Conservation (phyloP, 805 yeast species). For the Schizosaccharomyces octosporus region DNA sequence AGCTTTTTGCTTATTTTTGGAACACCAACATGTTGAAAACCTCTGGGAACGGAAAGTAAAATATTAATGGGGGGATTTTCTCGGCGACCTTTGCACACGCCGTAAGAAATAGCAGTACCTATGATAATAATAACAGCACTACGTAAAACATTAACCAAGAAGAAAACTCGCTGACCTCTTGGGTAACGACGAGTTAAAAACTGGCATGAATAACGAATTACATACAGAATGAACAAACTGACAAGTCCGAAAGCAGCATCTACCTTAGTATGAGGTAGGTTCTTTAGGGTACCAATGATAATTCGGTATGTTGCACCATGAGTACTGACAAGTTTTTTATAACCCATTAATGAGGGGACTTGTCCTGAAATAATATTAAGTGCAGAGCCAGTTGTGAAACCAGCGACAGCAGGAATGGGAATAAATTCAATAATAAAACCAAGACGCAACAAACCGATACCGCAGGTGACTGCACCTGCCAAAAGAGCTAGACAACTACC, state of each 20-base stretch:
- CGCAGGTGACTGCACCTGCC: constrained; percentile 68
- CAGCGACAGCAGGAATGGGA: constrained; percentile 76
- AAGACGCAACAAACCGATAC: constrained; percentile 55
- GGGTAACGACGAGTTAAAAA: constrained; percentile 41
- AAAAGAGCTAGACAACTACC: constrained; percentile 60
- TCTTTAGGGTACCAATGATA: constrained; percentile 44
- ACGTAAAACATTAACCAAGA: constrained; percentile 47
- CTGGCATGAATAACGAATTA: constrained; percentile 42
- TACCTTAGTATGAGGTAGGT: constrained; percentile 38
- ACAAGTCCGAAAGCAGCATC: constrained; percentile 83
- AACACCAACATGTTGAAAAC: constrained; percentile 52
- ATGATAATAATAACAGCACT: constrained; percentile 61
- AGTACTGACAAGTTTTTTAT: constrained; percentile 35
- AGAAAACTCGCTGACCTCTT: constrained; percentile 20
- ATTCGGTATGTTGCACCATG: constrained; percentile 46
- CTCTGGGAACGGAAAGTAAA: constrained; percentile 61
- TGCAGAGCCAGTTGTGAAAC: constrained; percentile 90
- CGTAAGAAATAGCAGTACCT: constrained; percentile 65
- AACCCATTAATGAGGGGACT: constrained; percentile 70
- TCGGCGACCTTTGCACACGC: constrained; percentile 23
- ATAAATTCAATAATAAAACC: constrained; percentile 78
- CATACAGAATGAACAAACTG: constrained; percentile 43
- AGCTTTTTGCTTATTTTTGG: constrained; percentile 40
- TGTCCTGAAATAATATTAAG: constrained; percentile 62
- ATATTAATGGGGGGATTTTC: constrained; percentile 28